Base-by-base conservation (phyloP, 2,329 filamentous ascomycete species). In the Delphinella strobiligena region DNA sequence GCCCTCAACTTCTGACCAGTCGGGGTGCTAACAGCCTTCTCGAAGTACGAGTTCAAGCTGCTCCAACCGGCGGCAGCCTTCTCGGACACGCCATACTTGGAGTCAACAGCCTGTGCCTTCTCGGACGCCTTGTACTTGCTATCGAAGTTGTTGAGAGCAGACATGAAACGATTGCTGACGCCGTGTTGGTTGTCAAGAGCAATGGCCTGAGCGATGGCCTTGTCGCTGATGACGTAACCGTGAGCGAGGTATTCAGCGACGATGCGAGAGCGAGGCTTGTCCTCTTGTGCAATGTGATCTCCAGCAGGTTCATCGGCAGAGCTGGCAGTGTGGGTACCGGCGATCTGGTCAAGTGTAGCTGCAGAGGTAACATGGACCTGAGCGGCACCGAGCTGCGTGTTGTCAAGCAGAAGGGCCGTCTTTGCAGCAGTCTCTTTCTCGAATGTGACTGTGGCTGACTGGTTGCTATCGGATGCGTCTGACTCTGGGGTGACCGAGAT, bases 341-440 rank as follows among this genome's bases (percentile, higher is more conserved):
- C 67, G 37, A 75, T 64, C 42, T 82, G 71, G 48, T 78, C 80
- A 47, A 81, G 69, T 37, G 74, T 74, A 48, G 78, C 74, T 32
- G 80, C 74, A 36, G 87, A 75, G 42, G 76, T 71, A 58, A 98
- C 93, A 56, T 91, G 78, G 50, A 88, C 85, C 44, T 81, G 67
- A 42, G 73, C 69, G 36, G 71, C 63, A 47, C 88, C 88, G 37
- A 98, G 82, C 64, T 93, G 83, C 38, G 91, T 98, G 71, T 94
- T 93, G 68, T 96, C 89, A 48, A 98, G 80, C 44, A 98, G 82
- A 31, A 95, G 82, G 18, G 91, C 91, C 16, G 91, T 98, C 72
- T 94, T 95, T 44, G 89, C 88, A 37, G 91, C 91, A 11, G 89
- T 93, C 61, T 89, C 80, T 70, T 95, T 95, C 66, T 96, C 91